Evolutionary conservation across 495 filamentous ascomycete species (phyloP), one percentile per base, ranked within the genome.

Genomic region (Terfezia boudieri): DNA sequence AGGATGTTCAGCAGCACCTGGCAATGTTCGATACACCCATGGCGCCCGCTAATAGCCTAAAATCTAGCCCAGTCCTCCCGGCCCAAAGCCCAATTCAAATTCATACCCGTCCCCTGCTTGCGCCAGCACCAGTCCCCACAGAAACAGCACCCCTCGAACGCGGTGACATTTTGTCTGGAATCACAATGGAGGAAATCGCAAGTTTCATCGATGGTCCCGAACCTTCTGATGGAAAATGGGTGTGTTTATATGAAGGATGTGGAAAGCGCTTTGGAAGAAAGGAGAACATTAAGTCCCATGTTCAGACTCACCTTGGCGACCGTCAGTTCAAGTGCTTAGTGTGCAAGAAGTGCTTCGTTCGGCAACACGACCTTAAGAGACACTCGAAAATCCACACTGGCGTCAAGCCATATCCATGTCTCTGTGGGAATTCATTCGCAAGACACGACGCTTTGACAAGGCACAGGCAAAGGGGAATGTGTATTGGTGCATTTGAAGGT

Each of bases 201-300:
- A 72, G 76, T 17, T 93, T 75, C 66, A 95, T 98, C 61, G 71
- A 77, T 36, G 86, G 86, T 10, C 86, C 87, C 0, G 81, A 86
- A 57, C 70, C 79, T 2, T 61, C 71, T 20, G 76, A 78, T 58
- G 79, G 84, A 54, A 88, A 89, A 67, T 96, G 86, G 84, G 71
- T 83, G 2, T 98, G 90, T 66, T 68, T 82, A 6, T 94, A 76
- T 61, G 77, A 81, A 3, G 78, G 78, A 11, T 98, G 90, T 70
- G 71, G 75, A 41, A 88, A 90, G 59, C 75, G 76, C 12, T 98
- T 96, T 63, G 85, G 84, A 11, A 76, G 90, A 51, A 90, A 93
- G 65, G 90, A 98, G 68, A 98, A 98, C 67, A 92, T 94, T 71
- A 92, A 89, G 63, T 89, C 86, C 9, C 90, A 98, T 66, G 84